A percentile compares a stretch with the other conserved stretches of the same genome.
These are phyloP conservation scores for Colletotrichum euphorbiae DNA, from an alignment of 2,329 filamentous ascomycete species.

Conservation along the genomic window DNA sequence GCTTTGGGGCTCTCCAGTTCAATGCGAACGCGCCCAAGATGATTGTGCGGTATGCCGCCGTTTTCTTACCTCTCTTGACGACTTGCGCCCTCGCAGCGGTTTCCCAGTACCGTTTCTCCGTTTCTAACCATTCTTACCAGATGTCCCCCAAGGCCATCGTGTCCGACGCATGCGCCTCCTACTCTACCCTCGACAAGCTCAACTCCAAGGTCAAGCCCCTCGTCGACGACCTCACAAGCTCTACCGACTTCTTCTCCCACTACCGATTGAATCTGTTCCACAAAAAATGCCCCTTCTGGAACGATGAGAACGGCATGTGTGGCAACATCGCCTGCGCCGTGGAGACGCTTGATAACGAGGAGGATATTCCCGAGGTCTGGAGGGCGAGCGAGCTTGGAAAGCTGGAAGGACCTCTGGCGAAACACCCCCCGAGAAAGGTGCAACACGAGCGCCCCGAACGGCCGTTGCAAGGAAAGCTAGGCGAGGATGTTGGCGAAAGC, in stretches of 20 bases:
- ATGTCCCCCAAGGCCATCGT: constrained; percentile 91
- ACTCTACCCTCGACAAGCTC: constrained; percentile 86
- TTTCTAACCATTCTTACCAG: constrained; percentile 65
- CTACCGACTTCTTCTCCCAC: constrained; percentile 98
- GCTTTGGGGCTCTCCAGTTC: constrained; percentile 62
- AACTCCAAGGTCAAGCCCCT: constrained; percentile 82
- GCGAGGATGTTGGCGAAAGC: constrained; percentile 90
- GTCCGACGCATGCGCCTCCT: constrained; percentile 93
- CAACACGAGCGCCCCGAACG: constrained; percentile 75
- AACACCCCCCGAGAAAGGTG: constrained; percentile 82
- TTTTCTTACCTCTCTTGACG: constrained; percentile 40
- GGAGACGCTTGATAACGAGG: constrained; percentile 93
- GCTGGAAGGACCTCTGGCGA: constrained; percentile 89
- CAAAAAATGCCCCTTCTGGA: constrained; percentile 96
- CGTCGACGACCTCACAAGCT: constrained; percentile 82
- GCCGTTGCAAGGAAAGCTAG: constrained; percentile 84
- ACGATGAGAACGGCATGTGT: constrained; percentile 92
- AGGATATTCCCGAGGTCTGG: constrained; percentile 93
- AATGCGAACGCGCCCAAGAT: constrained; percentile 59
- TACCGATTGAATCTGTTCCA: constrained; percentile 96
- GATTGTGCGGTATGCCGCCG: constrained; percentile 64
- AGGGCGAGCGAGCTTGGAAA: constrained; percentile 91
- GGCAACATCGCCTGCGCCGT: constrained; percentile 97
- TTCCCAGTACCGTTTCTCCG: constrained; percentile 41
- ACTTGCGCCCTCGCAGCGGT: constrained; percentile 39